Evolutionary conservation across 2,329 filamentous ascomycete genomes (phyloP).

Genomic region (Purpureocillium lavendulum): DNA sequence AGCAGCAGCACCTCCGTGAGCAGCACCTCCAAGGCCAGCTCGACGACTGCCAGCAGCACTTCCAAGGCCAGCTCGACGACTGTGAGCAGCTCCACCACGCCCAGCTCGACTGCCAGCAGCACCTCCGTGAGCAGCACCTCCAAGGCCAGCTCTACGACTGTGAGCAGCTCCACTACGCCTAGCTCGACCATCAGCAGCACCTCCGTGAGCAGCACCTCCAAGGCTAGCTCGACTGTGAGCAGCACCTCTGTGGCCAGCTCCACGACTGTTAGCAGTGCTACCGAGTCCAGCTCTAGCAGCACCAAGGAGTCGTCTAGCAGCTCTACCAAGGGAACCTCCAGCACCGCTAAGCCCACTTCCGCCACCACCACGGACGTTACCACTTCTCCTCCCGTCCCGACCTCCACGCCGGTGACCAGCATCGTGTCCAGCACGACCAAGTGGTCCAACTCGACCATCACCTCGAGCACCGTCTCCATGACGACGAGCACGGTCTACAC

Average conservation of each 20-base stretch:
- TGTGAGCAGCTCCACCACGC: neutral
- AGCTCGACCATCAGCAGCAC: neutral
- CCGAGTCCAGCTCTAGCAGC: conserved; percentile 9
- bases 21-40: neutral
- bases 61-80: neutral
- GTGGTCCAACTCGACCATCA: conserved; percentile 10
- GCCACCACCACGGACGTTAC: neutral
- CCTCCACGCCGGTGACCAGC: neutral
- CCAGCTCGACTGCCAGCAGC: conserved; percentile 1
- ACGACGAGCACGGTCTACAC: conserved; percentile 31
- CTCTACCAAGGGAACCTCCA: neutral
- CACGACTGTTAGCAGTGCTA: neutral
- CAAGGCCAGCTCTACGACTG: no score
- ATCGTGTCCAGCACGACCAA: neutral
- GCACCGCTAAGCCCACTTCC: neutral
- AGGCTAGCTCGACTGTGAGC: no score
- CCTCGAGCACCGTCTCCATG: conserved; percentile 4
- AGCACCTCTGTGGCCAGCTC: neutral
- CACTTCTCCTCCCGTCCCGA: neutral
- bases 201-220: neutral
- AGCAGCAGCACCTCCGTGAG: neutral
- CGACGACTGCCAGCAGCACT: neutral
- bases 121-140: neutral
- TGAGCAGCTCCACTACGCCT: neutral
- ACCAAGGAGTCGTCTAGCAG: no score